Evolutionary conservation across 768 basidiomycete species (phyloP), one percentile per base, ranked within the genome.

Genomic region (Nidularia sp.): DNA sequence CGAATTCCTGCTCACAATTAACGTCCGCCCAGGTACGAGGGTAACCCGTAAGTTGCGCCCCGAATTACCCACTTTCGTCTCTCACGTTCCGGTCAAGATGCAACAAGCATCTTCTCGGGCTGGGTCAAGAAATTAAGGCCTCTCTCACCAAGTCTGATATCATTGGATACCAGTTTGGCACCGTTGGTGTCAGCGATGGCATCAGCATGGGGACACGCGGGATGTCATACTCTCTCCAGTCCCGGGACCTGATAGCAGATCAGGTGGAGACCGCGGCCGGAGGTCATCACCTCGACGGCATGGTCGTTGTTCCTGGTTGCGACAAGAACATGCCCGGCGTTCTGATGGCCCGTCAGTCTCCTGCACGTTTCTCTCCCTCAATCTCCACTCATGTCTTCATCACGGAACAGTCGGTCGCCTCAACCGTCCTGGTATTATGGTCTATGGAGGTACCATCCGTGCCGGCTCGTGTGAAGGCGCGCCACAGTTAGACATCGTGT

Each of bases 281-380:
- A 10, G 97, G 96, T 4, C 97, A 99, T 66, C 97, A 95, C 84
- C 82, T 99, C 10, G 97, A 98, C 62, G 97, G 93, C 39, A 91
- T 97, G 89, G 93, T 98, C 36, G 93, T 93, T 53, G 78, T 99
- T 49, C 97, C 97, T 18, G 97, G 95, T 39, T 98, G 93, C 66
- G 96, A 99, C 76, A 99, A 99, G 75, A 99, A 99, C 73, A 98
- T 99, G 96, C 97, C 97, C n/a, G 97, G 97, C 55, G 95, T 97
- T 35, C 76, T 98, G 60, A 99, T 99, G 81, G 97, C 93, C 46
- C 83, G 91, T 93, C 62, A 72, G 90, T 83, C 29, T 49, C 47
- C 18, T 48, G 32, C 50, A 31, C 34, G 49, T 6, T 49, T 35
- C 31, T 18, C 49, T 61, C 34, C 34, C 45, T 56, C 61, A 52